These are phyloP conservation scores for Conringia planisiliqua DNA, from an alignment of 345 rosid genomes.

Conservation along the genomic window DNA sequence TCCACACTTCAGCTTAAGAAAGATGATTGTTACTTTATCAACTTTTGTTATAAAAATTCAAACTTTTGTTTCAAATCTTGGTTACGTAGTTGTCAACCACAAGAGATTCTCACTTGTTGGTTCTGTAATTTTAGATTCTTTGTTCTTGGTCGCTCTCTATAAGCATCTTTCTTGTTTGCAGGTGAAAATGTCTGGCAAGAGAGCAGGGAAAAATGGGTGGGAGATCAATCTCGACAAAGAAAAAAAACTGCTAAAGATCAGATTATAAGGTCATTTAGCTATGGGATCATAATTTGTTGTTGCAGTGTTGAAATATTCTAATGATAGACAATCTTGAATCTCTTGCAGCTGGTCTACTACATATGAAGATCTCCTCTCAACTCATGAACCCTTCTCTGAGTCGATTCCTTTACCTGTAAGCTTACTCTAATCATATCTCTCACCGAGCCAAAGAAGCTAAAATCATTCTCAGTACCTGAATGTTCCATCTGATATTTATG, in stretches of 20 bases:
- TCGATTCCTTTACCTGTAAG: conserved; percentile 84
- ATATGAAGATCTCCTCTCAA: conserved; percentile 78
- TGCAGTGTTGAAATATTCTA: neutral
- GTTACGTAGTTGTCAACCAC: neutral
- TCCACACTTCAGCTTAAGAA: neutral
- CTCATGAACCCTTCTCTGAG: conserved; percentile 72
- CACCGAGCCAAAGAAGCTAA: neutral
- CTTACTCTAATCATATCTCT: neutral
- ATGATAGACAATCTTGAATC: conserved; percentile 8
- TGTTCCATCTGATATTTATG: conserved; percentile 7
- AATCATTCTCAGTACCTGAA: neutral
- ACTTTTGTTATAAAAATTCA: neutral
- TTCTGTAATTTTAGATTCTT: neutral
- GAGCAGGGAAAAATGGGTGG: conserved; percentile 69
- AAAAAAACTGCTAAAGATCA: conserved; percentile 53
- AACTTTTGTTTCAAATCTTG: neutral
- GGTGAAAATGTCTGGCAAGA: conserved; percentile 78
- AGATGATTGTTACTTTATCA: neutral
- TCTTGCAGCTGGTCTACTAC: conserved; percentile 83
- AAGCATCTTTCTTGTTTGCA: conserved; percentile 28
- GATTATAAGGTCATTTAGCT: conserved; percentile 42
- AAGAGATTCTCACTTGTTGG: conserved; percentile 6
- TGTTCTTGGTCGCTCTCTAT: conserved; percentile 22
- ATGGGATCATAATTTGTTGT: neutral
- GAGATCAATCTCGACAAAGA: conserved; percentile 51